Evolutionary conservation across 2,329 filamentous ascomycete species (phyloP).

Genomic region (Rachicladosporium sp.): DNA sequence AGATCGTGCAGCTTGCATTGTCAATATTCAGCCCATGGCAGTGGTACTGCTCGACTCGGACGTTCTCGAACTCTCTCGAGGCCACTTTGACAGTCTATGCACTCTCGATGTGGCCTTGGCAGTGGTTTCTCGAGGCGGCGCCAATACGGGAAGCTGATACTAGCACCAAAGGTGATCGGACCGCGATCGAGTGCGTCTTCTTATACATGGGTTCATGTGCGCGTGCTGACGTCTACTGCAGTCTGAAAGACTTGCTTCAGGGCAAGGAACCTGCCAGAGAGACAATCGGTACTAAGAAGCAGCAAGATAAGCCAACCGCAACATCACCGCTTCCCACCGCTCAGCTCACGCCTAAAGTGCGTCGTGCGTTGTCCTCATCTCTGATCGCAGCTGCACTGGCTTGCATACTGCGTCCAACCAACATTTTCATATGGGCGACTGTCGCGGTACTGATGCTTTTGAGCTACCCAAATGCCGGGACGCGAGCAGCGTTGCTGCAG

Average conservation of each 20-base stretch:
- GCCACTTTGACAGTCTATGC: constrained; percentile 71
- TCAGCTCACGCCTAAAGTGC: no score
- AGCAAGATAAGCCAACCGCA: no score
- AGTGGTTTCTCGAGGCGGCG: constrained; percentile 20
- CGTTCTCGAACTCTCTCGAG: constrained; percentile 89
- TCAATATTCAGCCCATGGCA: constrained; percentile 77
- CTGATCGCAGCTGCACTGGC: constrained; percentile 68
- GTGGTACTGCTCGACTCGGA: constrained; percentile 88
- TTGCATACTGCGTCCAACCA: constrained; percentile 80
- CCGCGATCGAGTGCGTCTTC: constrained; percentile 1
- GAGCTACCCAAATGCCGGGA: no score
- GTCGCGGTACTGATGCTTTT: constrained; percentile 31
- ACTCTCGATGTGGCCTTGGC: constrained; percentile 79
- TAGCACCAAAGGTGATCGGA: not conserved
- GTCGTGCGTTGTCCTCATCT: constrained; percentile 19
- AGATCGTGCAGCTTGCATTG: constrained; percentile 48
- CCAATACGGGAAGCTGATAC: not conserved
- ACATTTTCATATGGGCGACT: constrained; percentile 69
- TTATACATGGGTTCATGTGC: no score
- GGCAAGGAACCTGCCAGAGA: not conserved
- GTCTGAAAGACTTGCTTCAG: constrained; percentile 3
- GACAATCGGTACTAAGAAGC: no score
- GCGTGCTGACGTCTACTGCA: not conserved
- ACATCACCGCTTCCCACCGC: no score
- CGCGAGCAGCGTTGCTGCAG: no score